Evolutionary conservation across 2,329 filamentous ascomycete species (phyloP).

Genomic region (Elsinoe fawcettii): DNA sequence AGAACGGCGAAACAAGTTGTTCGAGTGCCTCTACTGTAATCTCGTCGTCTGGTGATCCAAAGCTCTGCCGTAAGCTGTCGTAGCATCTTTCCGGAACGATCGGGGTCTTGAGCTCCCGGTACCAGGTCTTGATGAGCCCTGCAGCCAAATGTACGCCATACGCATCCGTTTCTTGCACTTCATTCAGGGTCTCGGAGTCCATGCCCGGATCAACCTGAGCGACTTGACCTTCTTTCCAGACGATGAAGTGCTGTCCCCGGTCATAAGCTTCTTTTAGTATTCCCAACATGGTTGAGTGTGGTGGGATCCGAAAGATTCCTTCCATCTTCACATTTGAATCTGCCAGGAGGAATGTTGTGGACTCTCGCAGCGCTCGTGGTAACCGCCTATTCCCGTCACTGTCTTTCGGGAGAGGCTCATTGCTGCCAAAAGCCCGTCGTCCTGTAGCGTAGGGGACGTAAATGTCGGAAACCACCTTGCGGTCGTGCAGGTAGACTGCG

Average conservation of each 20-base stretch:
- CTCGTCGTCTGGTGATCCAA: conserved; percentile 33
- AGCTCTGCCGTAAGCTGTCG: conserved; percentile 37
- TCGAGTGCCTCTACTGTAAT: conserved; percentile 36
- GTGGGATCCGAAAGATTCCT: conserved; percentile 48
- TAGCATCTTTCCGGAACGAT: conserved; percentile 46
- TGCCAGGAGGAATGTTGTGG: conserved; percentile 44
- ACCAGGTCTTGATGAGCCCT: conserved; percentile 49
- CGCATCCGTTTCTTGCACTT: conserved; percentile 42
- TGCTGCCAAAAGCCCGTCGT: conserved; percentile 40
- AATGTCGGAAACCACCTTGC: conserved; percentile 42
- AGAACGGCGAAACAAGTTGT: conserved; percentile 40
- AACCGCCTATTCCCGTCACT: conserved; percentile 40
- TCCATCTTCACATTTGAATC: conserved; percentile 42
- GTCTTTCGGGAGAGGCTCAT: conserved; percentile 41
- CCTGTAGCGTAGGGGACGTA: conserved; percentile 41
- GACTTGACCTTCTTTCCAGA: conserved; percentile 43
- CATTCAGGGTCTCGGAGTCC: conserved; percentile 30
- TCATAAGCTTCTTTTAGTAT: conserved; percentile 49
- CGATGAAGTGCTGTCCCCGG: conserved; percentile 46
- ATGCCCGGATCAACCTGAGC: conserved; percentile 32
- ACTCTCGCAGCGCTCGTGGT: conserved; percentile 46
- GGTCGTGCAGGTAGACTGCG: conserved; percentile 47
- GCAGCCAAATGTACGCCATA: conserved; percentile 48
- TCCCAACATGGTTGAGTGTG: conserved; percentile 43
- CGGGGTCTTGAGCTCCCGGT: conserved; percentile 45